These are phyloP conservation scores for Coemansia sp. DNA, from an alignment of 192 early-diverging fungal species.

Conservation along the genomic window DNA sequence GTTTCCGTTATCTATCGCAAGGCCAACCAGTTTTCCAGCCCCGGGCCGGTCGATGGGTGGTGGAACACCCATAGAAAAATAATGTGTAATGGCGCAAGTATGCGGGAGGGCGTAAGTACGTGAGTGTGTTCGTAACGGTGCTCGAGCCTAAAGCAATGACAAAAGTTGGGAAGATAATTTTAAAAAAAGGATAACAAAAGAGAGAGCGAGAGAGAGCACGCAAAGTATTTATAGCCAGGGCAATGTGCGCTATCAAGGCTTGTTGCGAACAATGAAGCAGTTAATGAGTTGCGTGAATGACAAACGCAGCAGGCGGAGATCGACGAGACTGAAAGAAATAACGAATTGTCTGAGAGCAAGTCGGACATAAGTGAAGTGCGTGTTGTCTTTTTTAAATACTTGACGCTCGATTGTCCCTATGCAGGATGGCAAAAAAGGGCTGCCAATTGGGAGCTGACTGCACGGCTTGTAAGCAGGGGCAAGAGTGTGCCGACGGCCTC, in stretches of 20 bases:
- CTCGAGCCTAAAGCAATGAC: background rate
- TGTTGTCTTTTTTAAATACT: conserved; percentile 6
- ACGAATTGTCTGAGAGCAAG: background rate
- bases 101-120: background rate
- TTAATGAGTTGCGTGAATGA: background rate
- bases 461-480: background rate
- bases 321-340: background rate
- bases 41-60: background rate
- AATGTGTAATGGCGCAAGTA: background rate
- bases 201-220: background rate
- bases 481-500: background rate
- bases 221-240: background rate
- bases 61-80: background rate
- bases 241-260: background rate
- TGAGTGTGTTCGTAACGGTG: background rate
- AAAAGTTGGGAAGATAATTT: background rate
- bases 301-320: background rate
- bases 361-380: background rate
- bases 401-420: background rate
- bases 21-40: conserved; percentile 41
- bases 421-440: conserved; percentile 2
- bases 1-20: conserved; percentile 52
- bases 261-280: background rate
- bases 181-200: background rate
- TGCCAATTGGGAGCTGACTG: background rate